These are phyloP conservation scores for Ulota crispa DNA, from an alignment of 225 moss, liverwort and hornwort species.

Conservation along the genomic window DNA sequence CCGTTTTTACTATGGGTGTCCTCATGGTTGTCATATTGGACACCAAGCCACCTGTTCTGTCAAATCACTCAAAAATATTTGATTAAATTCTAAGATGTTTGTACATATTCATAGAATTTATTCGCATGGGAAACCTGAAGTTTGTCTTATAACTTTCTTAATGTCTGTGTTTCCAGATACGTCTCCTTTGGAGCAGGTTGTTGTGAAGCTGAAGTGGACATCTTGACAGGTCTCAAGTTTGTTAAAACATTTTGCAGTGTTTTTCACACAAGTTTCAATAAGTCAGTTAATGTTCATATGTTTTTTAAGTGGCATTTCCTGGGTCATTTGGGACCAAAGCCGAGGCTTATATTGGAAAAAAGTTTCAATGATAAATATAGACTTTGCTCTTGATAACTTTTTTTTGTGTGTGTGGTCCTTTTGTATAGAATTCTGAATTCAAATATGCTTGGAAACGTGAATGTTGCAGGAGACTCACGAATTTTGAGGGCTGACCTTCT, in stretches of 20 bases:
- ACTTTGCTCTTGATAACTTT: neutral
- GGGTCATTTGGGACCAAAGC: neutral
- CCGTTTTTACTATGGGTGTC: neutral
- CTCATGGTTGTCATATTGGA: too few species aligned
- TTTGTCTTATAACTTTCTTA: neutral
- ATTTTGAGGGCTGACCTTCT: conserved; percentile 66
- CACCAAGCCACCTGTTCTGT: too few species aligned
- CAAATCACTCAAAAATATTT: too few species aligned
- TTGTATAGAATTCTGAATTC: neutral
- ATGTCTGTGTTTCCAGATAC: conserved; percentile 49
- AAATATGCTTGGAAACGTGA: neutral
- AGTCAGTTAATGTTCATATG: neutral
- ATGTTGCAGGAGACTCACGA: conserved; percentile 62
- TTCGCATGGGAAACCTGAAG: neutral
- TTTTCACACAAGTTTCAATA: neutral
- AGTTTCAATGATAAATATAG: neutral
- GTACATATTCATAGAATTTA: too few species aligned
- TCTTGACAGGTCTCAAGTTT: conserved; percentile 61
- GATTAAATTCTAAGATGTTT: too few species aligned
- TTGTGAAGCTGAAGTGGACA: conserved; percentile 82
- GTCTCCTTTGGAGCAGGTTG: conserved; percentile 74
- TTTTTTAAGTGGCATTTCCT: neutral
- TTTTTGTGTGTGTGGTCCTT: neutral
- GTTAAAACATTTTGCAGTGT: neutral
- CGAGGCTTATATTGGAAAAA: neutral